phyloP scores from a whole-genome alignment of 129 eudicot species.

The Saposhnikovia divaricata region DNA sequence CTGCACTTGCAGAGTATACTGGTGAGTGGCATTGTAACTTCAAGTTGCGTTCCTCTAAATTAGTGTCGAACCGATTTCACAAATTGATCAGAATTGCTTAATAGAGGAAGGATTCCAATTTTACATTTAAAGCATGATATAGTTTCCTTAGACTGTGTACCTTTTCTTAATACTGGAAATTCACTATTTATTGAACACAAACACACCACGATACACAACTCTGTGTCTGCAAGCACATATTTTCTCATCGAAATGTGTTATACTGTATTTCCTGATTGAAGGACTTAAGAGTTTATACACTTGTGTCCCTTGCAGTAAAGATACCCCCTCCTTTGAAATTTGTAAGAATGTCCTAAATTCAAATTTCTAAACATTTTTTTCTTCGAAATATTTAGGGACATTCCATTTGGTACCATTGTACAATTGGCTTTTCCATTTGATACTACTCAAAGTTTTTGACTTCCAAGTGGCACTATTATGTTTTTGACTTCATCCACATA shows the following conservation, averaged over 20 bases:
- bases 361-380: not conserved
- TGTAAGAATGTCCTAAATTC: not conserved
- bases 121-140: not conserved
- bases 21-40: constrained; percentile 31
- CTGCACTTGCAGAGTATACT: constrained; percentile 84
- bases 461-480: too few species aligned
- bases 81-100: not conserved
- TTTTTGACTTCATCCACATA: too few species aligned
- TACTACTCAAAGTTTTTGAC: too few species aligned
- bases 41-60: not conserved
- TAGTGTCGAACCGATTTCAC: not conserved
- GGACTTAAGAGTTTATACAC: not conserved
- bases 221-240: not conserved
- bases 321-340: not conserved
- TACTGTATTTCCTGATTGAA: not conserved
- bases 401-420: too few species aligned
- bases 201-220: not conserved
- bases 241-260: not conserved
- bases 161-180: not conserved
- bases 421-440: too few species aligned
- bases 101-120: not conserved
- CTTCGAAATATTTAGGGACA: not conserved
- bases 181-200: not conserved
- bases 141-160: not conserved
- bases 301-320: not conserved